Conservation (phyloP, 2,329 filamentous ascomycete species). For the Diaporthe eres region DNA sequence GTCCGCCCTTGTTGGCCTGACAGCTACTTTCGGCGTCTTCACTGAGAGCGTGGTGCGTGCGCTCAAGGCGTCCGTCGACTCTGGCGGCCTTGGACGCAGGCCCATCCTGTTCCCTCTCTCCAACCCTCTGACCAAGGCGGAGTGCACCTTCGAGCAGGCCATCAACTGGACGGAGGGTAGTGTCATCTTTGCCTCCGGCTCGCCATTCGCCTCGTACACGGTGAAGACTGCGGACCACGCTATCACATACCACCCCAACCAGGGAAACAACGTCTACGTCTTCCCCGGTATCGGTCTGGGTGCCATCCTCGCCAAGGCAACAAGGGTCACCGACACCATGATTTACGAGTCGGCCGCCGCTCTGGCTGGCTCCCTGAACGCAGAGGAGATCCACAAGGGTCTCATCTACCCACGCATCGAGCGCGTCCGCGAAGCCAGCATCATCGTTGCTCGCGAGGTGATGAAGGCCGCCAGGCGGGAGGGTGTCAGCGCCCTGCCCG, state of each 20-base stretch:
- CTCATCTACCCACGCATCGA: slow-evolving; percentile 93
- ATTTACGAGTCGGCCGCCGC: slow-evolving; percentile 93
- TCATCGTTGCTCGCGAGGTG: slow-evolving; percentile 89
- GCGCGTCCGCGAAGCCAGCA: slow-evolving; percentile 90
- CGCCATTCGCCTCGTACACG: slow-evolving; percentile 84
- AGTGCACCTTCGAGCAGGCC: slow-evolving; percentile 97
- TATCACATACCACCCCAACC: slow-evolving; percentile 81
- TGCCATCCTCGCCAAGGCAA: slow-evolving; percentile 90
- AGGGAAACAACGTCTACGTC: slow-evolving; percentile 92
- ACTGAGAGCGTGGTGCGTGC: slow-evolving; percentile 86
- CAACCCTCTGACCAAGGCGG: slow-evolving; percentile 96
- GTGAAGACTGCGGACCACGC: slow-evolving; percentile 72
- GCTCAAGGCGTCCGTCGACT: slow-evolving; percentile 75
- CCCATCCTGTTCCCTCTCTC: slow-evolving; percentile 97
- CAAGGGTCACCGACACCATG: slow-evolving; percentile 93
- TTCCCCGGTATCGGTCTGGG: slow-evolving; percentile 97
- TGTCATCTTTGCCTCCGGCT: slow-evolving; percentile 94
- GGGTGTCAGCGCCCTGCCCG: slow-evolving; percentile 78
- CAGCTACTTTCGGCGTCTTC: slow-evolving; percentile 94
- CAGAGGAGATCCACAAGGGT: slow-evolving; percentile 84
- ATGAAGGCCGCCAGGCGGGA: slow-evolving; percentile 92
- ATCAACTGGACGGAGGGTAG: slow-evolving; percentile 91
- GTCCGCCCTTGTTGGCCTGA: slow-evolving; percentile 93
- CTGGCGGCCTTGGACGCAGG: slow-evolving; percentile 77
- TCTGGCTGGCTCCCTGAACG: slow-evolving; percentile 82